Evolutionary conservation across 441 rosid species (phyloP), one percentile per base, ranked within the genome.

Genomic region (Euphorbia schlechtendalii): DNA sequence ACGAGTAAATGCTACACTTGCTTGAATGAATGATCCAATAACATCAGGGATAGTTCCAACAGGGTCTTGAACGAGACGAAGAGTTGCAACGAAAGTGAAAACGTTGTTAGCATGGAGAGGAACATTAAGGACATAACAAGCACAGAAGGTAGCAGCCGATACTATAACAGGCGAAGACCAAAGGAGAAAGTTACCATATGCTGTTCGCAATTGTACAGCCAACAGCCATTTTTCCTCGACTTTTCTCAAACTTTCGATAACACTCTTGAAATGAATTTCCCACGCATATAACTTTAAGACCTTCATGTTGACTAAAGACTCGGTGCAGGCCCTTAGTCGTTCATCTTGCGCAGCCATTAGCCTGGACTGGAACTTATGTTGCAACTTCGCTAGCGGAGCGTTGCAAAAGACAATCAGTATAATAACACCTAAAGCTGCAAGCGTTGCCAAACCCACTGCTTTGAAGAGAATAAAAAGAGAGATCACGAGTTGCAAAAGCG

Each of bases 101-200:
- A 92, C 99, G 38, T 95, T 95, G 65, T 81, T 89, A 55, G 92
- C 97, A 69, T 71, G 80, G 28, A 95, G 69, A 32, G 98, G 96
- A 74, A 95, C 68, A 40, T 82, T 65, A 0, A 95, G 77, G 73
- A 89, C 76, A 74, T 89, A 94, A 43, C 99, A 91, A 45, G 96
- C 89, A 13, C 87, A 79, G 40, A 94, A 94, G 46, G 98, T 86
- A 30, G 96, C 97, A 36, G 89, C 81, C 43, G 96, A 89, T 72
- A 89, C 96, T 69, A 87, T 69, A 61, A 94, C 84, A 2, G 99
- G 98, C 1, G 96, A 89, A 51, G 94, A 87, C 98, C 96, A 94
- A 65, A 89, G 82, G 55, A 94, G 80, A 71, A 84, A 75, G 6
- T 63, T 40, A 66, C 85, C 87, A 34, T 89, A 94, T 30, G 89